These are phyloP conservation scores for Athelia sp. DNA, from an alignment of 1,284 basidiomycete species.

Conservation along the genomic window DNA sequence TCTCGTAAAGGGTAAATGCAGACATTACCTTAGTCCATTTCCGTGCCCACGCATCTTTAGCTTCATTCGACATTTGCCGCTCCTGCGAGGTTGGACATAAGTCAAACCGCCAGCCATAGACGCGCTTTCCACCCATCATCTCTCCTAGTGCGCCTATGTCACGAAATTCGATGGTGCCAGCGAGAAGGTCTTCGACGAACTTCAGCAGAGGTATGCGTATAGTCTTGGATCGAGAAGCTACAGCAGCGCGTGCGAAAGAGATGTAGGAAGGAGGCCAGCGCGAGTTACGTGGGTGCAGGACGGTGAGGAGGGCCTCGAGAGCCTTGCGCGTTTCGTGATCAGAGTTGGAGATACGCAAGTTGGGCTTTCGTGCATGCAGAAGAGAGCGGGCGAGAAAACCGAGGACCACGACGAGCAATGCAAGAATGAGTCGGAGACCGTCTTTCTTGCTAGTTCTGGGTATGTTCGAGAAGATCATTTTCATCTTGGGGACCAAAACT, in stretches of 20 bases:
- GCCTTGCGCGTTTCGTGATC: slow-evolving; percentile 13
- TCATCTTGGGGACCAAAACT: too few relatives aligned
- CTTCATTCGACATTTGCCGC: background rate
- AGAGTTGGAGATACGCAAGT: too few relatives aligned
- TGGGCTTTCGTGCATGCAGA: too few relatives aligned
- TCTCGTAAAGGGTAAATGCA: background rate
- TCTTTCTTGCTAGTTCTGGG: too few relatives aligned
- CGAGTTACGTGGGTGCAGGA: slow-evolving; percentile 29
- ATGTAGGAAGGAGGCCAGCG: slow-evolving; percentile 30
- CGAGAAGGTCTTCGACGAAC: background rate
- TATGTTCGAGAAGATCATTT: too few relatives aligned
- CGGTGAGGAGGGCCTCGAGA: slow-evolving; percentile 24
- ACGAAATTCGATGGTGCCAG: background rate
- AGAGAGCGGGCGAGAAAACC: too few relatives aligned
- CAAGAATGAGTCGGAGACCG: too few relatives aligned
- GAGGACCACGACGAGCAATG: too few relatives aligned
- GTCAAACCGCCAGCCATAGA: background rate
- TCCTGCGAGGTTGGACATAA: background rate
- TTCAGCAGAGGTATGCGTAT: slow-evolving; percentile 13
- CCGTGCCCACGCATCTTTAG: background rate
- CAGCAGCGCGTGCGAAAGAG: slow-evolving; percentile 10
- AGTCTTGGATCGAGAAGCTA: slow-evolving; percentile 1
- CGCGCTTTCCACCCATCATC: background rate
- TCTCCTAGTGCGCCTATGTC: background rate
- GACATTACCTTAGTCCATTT: background rate